Conservation (phyloP, 2,329 filamentous ascomycete genomes). For the Aspergillus carbonarius region DNA sequence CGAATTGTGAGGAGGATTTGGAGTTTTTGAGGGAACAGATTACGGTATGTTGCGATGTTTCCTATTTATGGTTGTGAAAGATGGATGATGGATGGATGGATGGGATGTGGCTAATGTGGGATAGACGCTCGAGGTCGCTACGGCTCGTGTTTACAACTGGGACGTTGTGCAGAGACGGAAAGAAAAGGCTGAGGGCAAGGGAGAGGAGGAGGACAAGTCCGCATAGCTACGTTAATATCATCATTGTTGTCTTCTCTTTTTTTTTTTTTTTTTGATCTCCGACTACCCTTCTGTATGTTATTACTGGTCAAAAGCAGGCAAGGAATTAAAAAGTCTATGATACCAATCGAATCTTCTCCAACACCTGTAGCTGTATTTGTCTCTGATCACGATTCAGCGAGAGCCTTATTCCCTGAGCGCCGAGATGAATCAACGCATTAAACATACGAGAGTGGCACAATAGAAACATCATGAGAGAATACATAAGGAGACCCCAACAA, state of each 20-base stretch:
- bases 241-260: neutral
- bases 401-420: no score
- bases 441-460: no score
- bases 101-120: constrained; percentile 3
- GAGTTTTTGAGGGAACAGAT: constrained; percentile 97
- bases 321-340: neutral
- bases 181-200: constrained; percentile 65
- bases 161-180: constrained; percentile 94
- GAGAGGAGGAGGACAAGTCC: constrained; percentile 48
- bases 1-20: constrained; percentile 93
- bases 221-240: neutral
- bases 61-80: neutral
- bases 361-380: no score
- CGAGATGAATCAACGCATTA: no score
- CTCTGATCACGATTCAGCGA: no score
- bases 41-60: constrained; percentile 61
- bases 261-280: neutral
- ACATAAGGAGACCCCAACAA: no score
- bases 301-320: neutral
- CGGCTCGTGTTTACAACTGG: constrained; percentile 98
- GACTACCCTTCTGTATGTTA: constrained; percentile 1
- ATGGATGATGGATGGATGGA: no score
- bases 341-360: no score
- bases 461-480: no score
- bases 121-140: constrained; percentile 95